Evolutionary conservation across 805 yeast genomes (phyloP).

Genomic region (Candida nanaspora): DNA sequence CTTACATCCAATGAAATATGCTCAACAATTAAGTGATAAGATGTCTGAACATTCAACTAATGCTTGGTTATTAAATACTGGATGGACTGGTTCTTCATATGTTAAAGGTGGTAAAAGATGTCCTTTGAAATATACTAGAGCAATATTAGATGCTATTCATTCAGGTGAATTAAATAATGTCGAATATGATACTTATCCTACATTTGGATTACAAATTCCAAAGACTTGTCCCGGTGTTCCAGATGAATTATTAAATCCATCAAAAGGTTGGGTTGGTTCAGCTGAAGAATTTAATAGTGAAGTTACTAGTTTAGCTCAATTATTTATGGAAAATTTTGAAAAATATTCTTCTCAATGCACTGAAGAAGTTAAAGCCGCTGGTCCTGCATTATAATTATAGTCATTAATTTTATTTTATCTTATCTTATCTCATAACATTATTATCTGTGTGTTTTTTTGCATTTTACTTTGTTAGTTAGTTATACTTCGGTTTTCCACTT

Average conservation of each 20-base stretch:
- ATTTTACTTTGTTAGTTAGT: background rate
- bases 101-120: constrained; percentile 94
- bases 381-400: constrained; percentile 51
- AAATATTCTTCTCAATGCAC: constrained; percentile 81
- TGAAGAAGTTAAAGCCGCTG: constrained; percentile 84
- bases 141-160: constrained; percentile 90
- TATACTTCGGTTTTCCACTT: too few relatives aligned
- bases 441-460: background rate
- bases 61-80: constrained; percentile 97
- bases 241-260: constrained; percentile 75
- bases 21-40: constrained; percentile 91
- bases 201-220: constrained; percentile 85
- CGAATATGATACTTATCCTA: constrained; percentile 78
- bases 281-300: constrained; percentile 43
- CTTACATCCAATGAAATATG: constrained; percentile 96
- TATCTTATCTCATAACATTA: background rate
- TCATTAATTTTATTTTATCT: too few relatives aligned
- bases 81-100: constrained; percentile 96
- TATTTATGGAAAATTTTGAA: constrained; percentile 81
- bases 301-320: constrained; percentile 58
- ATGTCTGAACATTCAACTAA: constrained; percentile 80
- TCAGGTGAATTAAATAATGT: constrained; percentile 77
- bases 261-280: constrained; percentile 69
- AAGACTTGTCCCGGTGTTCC: constrained; percentile 79
- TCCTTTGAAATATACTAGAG: constrained; percentile 95